A percentile compares a stretch with the other conserved stretches of the same genome.
phyloP scores from a whole-genome alignment of 2,329 filamentous ascomycete species.

The Botrytis medusae region DNA sequence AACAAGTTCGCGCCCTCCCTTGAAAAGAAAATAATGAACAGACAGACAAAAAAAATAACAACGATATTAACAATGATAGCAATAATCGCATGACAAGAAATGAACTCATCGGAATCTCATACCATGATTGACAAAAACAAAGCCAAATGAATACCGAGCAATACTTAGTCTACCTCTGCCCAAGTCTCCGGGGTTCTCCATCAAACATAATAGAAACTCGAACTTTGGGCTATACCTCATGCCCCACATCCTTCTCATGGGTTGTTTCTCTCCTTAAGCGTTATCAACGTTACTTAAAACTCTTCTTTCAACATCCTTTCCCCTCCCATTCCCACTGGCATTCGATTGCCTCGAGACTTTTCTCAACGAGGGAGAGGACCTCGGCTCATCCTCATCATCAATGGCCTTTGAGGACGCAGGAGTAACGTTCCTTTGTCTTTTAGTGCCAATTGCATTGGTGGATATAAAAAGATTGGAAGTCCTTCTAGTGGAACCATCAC shows the following conservation, averaged over 20 bases:
- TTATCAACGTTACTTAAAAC: slow-evolving; percentile 34
- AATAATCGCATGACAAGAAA: not conserved
- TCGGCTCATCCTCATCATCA: slow-evolving; percentile 49
- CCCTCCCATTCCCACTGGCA: slow-evolving; percentile 1
- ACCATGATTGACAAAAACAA: not conserved
- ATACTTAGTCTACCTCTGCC: not conserved
- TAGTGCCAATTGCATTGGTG: slow-evolving; percentile 37
- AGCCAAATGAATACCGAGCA: not conserved
- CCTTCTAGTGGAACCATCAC: slow-evolving; percentile 25
- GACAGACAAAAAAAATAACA: slow-evolving; percentile 8
- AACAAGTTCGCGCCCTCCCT: not conserved
- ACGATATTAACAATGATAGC: not conserved
- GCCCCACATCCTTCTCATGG: not conserved
- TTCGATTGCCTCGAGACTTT: slow-evolving; percentile 32
- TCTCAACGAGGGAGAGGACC: slow-evolving; percentile 29
- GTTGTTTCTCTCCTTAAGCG: slow-evolving; percentile 19
- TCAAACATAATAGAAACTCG: not conserved
- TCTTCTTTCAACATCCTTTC: slow-evolving; percentile 28
- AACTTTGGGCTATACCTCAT: not conserved
- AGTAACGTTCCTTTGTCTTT: slow-evolving; percentile 50
- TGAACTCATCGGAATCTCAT: not conserved
- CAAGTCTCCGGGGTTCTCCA: not conserved
- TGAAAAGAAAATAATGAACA: not conserved
- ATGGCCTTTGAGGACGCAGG: slow-evolving; percentile 48
- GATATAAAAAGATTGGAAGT: slow-evolving; percentile 28